phyloP scores from a whole-genome alignment of 768 basidiomycete genomes.

The Mycena metata region DNA sequence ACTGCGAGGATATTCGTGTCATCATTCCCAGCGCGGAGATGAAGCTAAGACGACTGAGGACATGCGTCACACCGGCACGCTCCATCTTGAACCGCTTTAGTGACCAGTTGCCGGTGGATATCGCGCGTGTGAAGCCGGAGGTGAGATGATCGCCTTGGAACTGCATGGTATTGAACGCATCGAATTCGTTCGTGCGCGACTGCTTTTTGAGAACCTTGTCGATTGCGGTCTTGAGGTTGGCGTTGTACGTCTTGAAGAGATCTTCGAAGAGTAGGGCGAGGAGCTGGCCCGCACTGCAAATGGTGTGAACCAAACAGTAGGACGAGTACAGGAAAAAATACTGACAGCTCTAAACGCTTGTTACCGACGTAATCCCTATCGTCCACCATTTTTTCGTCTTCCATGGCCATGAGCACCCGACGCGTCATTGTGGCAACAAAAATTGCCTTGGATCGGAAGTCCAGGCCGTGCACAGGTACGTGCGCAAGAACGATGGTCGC shows the following conservation, averaged over 20 bases:
- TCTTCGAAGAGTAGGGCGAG: slow-evolving; percentile 97
- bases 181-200: slow-evolving; percentile 93
- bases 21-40: slow-evolving; percentile 99
- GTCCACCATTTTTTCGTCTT: slow-evolving; percentile 97
- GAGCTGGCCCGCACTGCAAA: slow-evolving; percentile 89
- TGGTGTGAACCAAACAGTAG: slow-evolving; percentile 8
- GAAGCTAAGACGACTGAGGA: slow-evolving; percentile 94
- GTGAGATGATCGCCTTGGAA: slow-evolving; percentile 98
- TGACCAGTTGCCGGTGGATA: slow-evolving; percentile 99
- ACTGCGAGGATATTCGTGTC: slow-evolving; percentile 98
- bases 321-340: slow-evolving; percentile 37
- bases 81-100: slow-evolving; percentile 99
- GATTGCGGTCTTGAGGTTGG: slow-evolving; percentile 93
- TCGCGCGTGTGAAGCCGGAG: slow-evolving; percentile 94
- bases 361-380: slow-evolving; percentile 99
- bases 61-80: slow-evolving; percentile 97
- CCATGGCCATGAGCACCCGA: slow-evolving; percentile 95
- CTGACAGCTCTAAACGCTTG: slow-evolving; percentile 96
- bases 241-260: slow-evolving; percentile 98
- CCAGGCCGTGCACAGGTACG: slow-evolving; percentile 89
- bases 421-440: slow-evolving; percentile 99
- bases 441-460: slow-evolving; percentile 94
- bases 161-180: slow-evolving; percentile 94
- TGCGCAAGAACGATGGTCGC: slow-evolving; percentile 98
- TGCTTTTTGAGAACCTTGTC: slow-evolving; percentile 98